Percentiles rank a stretch among this genome's conserved stretches.
These are phyloP conservation scores for Galerina sulciceps DNA, from an alignment of 768 basidiomycete species.

Conservation along the genomic window DNA sequence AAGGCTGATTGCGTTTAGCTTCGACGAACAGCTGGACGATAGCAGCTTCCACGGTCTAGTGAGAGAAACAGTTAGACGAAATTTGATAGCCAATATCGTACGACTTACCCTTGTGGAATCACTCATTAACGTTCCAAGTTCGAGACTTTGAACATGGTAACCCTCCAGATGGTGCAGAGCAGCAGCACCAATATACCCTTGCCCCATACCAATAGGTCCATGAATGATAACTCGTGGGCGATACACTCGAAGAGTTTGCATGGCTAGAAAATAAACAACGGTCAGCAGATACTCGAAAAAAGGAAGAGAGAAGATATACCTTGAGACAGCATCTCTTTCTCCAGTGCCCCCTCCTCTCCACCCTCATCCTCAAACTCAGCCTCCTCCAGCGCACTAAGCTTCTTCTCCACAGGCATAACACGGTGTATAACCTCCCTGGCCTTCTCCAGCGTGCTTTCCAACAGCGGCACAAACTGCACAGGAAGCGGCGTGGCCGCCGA, in stretches of 20 bases:
- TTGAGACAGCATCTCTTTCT: conserved; percentile 87
- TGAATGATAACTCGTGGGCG: conserved; percentile 86
- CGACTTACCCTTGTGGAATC: conserved; percentile 84
- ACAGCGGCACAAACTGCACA: conserved; percentile 78
- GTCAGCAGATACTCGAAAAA: not conserved
- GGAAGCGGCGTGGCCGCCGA: conserved; percentile 88
- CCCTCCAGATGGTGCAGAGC: conserved; percentile 94
- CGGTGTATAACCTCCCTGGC: conserved; percentile 75
- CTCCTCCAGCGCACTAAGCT: conserved; percentile 86
- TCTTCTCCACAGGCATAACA: conserved; percentile 82
- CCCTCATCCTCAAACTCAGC: conserved; percentile 88
- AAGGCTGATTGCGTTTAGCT: conserved; percentile 96
- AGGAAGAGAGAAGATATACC: conserved; percentile 47
- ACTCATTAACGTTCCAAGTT: conserved; percentile 85
- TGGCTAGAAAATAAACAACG: conserved; percentile 52
- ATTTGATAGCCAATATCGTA: not conserved
- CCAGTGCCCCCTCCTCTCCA: conserved; percentile 81
- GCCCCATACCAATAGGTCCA: conserved; percentile 89
- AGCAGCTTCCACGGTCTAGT: conserved; percentile 85
- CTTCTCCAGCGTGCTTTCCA: conserved; percentile 67
- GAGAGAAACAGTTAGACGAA: not conserved
- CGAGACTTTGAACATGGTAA: conserved; percentile 92
- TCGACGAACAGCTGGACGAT: conserved; percentile 96
- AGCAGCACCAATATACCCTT: conserved; percentile 87
- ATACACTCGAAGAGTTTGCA: conserved; percentile 90